A percentile compares a stretch with the other conserved stretches of the same genome.
These are phyloP conservation scores for Phytophthora ohioensis DNA, from an alignment of 352 stramenopile species.

Conservation along the genomic window DNA sequence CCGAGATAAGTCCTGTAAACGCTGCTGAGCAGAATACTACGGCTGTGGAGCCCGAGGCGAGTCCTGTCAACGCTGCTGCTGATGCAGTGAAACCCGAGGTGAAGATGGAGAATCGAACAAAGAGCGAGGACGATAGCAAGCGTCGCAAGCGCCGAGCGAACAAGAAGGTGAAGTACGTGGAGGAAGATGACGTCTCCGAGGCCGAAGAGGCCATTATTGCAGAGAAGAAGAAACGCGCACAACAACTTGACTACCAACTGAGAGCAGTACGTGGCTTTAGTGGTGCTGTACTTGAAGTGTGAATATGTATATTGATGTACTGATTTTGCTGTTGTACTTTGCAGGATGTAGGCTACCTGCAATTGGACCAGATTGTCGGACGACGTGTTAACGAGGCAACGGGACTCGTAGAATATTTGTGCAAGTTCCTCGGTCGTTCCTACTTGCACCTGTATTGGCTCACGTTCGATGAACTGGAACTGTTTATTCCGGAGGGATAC, in stretches of 20 bases:
- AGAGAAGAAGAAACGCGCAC: constrained; percentile 78
- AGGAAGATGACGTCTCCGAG: constrained; percentile 77
- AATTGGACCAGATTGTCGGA: constrained; percentile 86
- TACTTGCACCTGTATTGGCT: constrained; percentile 92
- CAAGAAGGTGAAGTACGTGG: constrained; percentile 82
- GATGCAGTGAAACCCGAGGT: not conserved
- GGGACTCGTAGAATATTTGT: constrained; percentile 83
- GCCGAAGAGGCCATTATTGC: constrained; percentile 58
- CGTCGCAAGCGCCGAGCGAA: constrained; percentile 52
- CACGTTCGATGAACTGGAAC: constrained; percentile 86
- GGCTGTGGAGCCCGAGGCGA: constrained; percentile 16
- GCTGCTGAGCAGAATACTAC: not conserved
- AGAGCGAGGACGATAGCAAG: constrained; percentile 25
- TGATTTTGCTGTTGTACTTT: constrained; percentile 18
- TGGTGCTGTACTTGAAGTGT: not conserved
- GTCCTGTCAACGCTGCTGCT: constrained; percentile 4
- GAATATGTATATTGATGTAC: not conserved
- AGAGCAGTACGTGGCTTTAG: constrained; percentile 41
- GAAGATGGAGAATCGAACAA: constrained; percentile 15
- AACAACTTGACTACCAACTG: constrained; percentile 82
- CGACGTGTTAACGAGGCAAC: constrained; percentile 81
- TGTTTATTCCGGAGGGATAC: constrained; percentile 87
- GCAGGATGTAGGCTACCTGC: constrained; percentile 72
- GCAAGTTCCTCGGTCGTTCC: constrained; percentile 89
- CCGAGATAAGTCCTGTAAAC: constrained; percentile 15